phyloP scores from a whole-genome alignment of 371 early-diverging fungal genomes.

The Mucor racemosus region DNA sequence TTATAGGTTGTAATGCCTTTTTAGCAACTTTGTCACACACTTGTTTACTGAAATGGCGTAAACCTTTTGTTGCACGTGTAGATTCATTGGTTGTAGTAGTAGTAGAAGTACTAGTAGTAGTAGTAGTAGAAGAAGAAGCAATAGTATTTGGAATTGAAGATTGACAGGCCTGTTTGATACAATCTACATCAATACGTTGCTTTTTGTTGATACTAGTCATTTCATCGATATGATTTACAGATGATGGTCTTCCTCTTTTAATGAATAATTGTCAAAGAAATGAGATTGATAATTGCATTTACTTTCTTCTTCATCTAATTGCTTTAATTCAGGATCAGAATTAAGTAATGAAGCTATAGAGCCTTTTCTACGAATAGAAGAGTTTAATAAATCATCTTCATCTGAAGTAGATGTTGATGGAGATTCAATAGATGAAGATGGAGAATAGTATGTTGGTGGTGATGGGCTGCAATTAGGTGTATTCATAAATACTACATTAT shows the following conservation, averaged over 20 bases:
- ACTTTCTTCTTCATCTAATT: constrained; percentile 26
- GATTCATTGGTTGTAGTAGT: not conserved
- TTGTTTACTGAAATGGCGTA: constrained; percentile 66
- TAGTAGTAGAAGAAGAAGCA: not conserved
- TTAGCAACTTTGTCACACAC: constrained; percentile 70
- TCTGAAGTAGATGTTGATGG: constrained; percentile 22
- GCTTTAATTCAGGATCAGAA: constrained; percentile 30
- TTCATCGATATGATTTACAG: not conserved
- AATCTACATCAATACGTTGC: not conserved
- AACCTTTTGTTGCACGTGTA: constrained; percentile 48
- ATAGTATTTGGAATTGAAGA: not conserved
- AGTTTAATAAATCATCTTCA: constrained; percentile 18
- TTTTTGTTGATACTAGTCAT: not conserved
- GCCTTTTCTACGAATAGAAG: constrained; percentile 34
- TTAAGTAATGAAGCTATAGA: constrained; percentile 55
- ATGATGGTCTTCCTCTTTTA: constrained; percentile 33
- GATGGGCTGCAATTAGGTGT: constrained; percentile 33
- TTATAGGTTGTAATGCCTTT: constrained; percentile 67
- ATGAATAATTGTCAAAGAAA: constrained; percentile 17
- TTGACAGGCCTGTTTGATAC: constrained; percentile 25
- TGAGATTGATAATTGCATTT: constrained; percentile 24
- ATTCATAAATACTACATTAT: constrained; percentile 23
- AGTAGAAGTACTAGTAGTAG: not conserved
- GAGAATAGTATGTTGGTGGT: constrained; percentile 18
- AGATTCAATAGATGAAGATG: constrained; percentile 22